These are phyloP conservation scores for Discostella pseudostelligera DNA, from an alignment of 108 stramenopile genomes.

Conservation along the genomic window DNA sequence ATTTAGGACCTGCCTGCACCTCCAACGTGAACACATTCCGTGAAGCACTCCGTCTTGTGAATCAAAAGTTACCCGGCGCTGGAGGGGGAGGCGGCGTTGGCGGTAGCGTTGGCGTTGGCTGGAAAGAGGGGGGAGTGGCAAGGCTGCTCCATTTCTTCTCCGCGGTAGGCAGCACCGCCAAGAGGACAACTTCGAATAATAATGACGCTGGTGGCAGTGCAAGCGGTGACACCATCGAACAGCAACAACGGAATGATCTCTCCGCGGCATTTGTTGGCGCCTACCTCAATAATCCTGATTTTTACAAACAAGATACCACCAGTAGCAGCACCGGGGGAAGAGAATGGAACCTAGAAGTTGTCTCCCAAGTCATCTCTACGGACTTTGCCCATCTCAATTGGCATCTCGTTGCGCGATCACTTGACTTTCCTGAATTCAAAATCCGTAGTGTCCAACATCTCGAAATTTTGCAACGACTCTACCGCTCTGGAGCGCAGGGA, in stretches of 20 bases:
- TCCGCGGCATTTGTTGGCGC: slow-evolving; percentile 38
- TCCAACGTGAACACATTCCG: slow-evolving; percentile 63
- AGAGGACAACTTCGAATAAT: slow-evolving; percentile 5
- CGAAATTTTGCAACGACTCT: slow-evolving; percentile 74
- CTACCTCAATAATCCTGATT: slow-evolving; percentile 20
- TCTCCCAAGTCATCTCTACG: slow-evolving; percentile 73
- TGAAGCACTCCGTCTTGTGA: slow-evolving; percentile 68
- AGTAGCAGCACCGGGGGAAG: slow-evolving; percentile 20
- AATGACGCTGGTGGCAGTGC: background rate
- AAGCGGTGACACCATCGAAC: slow-evolving; percentile 26
- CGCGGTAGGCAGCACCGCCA: slow-evolving; percentile 21
- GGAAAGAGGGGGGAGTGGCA: slow-evolving; percentile 79
- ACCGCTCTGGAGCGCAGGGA: slow-evolving; percentile 60
- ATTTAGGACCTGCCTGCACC: slow-evolving; percentile 87
- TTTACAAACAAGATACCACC: slow-evolving; percentile 13
- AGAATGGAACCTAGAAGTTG: slow-evolving; percentile 89
- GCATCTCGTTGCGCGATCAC: slow-evolving; percentile 68
- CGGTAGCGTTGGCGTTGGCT: slow-evolving; percentile 21
- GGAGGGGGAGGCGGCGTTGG: slow-evolving; percentile 2
- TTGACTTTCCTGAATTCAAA: slow-evolving; percentile 87
- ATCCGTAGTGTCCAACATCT: slow-evolving; percentile 73
- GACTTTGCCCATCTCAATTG: slow-evolving; percentile 86
- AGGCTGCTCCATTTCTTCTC: slow-evolving; percentile 85
- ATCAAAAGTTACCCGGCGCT: slow-evolving; percentile 19
- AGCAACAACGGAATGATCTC: slow-evolving; percentile 25